These are phyloP conservation scores for Dalbergia cultrata DNA, from an alignment of 306 rosid genomes.

Conservation along the genomic window DNA sequence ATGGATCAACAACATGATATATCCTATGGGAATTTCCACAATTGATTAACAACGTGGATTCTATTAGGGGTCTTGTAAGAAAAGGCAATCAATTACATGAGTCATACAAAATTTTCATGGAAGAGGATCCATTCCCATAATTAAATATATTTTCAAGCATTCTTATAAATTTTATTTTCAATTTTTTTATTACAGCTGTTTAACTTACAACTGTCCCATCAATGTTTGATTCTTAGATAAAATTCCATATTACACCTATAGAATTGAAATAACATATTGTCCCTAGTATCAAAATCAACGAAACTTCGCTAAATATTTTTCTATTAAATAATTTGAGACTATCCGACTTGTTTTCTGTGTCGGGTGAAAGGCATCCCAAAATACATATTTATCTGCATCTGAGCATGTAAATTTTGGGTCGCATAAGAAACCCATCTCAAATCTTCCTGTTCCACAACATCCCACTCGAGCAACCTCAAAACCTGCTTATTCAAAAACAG, in stretches of 20 bases:
- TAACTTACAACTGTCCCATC: no score
- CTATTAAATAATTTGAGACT: slow-evolving; percentile 35
- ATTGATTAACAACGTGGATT: no score
- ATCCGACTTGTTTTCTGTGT: slow-evolving; percentile 51
- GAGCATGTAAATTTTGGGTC: slow-evolving; percentile 51
- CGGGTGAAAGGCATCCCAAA: slow-evolving; percentile 73
- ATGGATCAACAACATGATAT: no score
- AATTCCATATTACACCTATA: background rate
- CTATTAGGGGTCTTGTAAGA: no score
- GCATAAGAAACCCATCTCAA: slow-evolving; percentile 53
- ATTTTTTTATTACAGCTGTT: no score
- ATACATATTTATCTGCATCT: slow-evolving; percentile 55
- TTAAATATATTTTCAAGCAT: no score
- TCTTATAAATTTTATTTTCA: no score
- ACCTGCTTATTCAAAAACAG: slow-evolving; percentile 42
- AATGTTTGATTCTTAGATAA: background rate
- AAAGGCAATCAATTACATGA: no score
- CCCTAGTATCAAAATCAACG: slow-evolving; percentile 24
- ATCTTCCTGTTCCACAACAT: slow-evolving; percentile 61
- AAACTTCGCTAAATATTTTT: slow-evolving; percentile 41
- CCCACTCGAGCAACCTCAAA: slow-evolving; percentile 49
- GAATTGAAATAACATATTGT: slow-evolving; percentile 17
- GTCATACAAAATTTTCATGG: no score
- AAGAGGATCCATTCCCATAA: no score
- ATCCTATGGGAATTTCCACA: no score